Conservation (phyloP, 2,329 filamentous ascomycete species). For the Beauveria rudraprayagi region DNA sequence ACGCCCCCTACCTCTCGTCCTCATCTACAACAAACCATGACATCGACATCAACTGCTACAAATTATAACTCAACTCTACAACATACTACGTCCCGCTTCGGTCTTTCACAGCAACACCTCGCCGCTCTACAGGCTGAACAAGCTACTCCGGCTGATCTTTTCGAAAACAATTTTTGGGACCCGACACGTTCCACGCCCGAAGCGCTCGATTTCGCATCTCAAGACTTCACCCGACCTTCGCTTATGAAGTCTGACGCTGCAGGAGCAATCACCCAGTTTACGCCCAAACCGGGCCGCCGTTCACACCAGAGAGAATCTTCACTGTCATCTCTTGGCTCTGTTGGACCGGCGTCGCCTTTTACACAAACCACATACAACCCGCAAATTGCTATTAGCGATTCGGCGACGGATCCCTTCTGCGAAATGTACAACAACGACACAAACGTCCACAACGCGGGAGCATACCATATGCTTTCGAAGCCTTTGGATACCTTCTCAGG, state of each 20-base stretch:
- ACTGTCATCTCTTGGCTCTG: conserved; percentile 51
- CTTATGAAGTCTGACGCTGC: conserved; percentile 37
- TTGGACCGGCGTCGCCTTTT: conserved; percentile 52
- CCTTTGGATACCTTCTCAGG: conserved; percentile 34
- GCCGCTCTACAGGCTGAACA: not conserved
- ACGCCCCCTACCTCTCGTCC: conserved; percentile 7
- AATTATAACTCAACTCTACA: not conserved
- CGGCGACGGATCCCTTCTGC: conserved; percentile 37
- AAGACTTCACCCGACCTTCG: conserved; percentile 14
- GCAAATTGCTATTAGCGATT: conserved; percentile 47
- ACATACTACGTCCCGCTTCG: not conserved
- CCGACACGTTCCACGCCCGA: not conserved
- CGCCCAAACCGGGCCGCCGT: conserved; percentile 30
- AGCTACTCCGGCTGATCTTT: not conserved
- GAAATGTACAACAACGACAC: conserved; percentile 28
- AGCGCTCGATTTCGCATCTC: conserved; percentile 6
- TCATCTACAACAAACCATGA: conserved; percentile 7
- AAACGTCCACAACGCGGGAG: conserved; percentile 21
- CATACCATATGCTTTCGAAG: conserved; percentile 42
- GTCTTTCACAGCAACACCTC: not conserved
- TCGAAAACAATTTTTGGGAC: conserved; percentile 4
- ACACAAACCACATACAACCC: conserved; percentile 48
- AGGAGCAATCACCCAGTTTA: conserved; percentile 29
- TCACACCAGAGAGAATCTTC: conserved; percentile 54
- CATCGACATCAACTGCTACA: conserved; percentile 1